Conservation (phyloP, 2,329 filamentous ascomycete genomes). For the Trichoderma endophyticum region DNA sequence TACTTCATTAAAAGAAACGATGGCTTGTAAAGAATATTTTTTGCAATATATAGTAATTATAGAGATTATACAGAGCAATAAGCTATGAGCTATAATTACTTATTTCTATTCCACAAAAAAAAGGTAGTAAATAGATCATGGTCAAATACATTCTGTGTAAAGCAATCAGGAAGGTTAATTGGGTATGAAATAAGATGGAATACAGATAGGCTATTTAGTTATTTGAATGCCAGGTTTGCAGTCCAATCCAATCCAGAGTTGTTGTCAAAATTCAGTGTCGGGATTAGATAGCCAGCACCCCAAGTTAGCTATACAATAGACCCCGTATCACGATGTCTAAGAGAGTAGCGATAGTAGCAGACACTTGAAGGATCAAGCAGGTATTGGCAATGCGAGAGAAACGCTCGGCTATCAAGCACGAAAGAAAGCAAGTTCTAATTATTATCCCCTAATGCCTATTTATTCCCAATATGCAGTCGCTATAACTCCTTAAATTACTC, state of each 20-base stretch:
- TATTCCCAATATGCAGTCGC: not conserved
- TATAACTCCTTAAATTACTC: constrained; percentile 26
- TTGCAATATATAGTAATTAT: constrained; percentile 8
- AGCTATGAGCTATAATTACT: constrained; percentile 9
- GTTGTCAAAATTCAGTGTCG: too few species aligned
- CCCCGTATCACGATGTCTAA: too few species aligned
- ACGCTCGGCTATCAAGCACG: not conserved
- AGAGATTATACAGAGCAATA: constrained; percentile 10
- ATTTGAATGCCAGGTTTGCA: too few species aligned
- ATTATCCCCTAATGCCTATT: not conserved
- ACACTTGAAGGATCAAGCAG: too few species aligned
- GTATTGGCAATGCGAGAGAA: not conserved
- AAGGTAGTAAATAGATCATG: constrained; percentile 8
- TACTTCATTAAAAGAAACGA: constrained; percentile 59
- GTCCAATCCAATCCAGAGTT: too few species aligned
- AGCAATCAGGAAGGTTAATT: not conserved
- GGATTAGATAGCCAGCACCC: too few species aligned
- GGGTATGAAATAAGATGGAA: too few species aligned
- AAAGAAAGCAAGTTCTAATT: not conserved
- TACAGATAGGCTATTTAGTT: too few species aligned
- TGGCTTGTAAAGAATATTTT: constrained; percentile 29
- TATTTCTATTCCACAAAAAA: not conserved
- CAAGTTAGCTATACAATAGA: too few species aligned
- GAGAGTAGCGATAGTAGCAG: not conserved
- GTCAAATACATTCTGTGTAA: not conserved